These are phyloP conservation scores for Dactylellina parvicollis DNA, from an alignment of 2,329 filamentous ascomycete genomes.

Conservation along the genomic window DNA sequence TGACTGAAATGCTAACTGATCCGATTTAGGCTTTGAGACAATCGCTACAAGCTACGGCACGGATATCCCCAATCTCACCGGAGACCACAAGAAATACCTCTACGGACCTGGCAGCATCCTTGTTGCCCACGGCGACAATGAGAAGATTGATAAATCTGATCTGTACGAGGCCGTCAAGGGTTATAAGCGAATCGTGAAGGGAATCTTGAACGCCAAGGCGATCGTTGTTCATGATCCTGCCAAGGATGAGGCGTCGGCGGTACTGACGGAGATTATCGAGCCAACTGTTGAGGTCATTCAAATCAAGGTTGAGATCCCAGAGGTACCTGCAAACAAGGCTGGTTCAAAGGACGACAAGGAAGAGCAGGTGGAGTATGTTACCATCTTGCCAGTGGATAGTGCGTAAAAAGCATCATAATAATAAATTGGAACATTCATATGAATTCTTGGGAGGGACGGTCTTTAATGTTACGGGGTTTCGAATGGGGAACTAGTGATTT, in stretches of 20 bases:
- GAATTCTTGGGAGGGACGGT: neutral
- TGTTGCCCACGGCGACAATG: constrained; percentile 86
- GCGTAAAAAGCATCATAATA: neutral
- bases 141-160: constrained; percentile 78
- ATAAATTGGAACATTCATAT: neutral
- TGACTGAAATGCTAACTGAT: neutral
- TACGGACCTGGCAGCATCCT: constrained; percentile 77
- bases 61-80: constrained; percentile 80
- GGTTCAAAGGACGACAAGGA: constrained; percentile 18
- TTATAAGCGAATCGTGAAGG: constrained; percentile 75
- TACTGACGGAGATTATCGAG: neutral
- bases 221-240: constrained; percentile 27
- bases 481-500: neutral
- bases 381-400: constrained; percentile 35
- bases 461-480: neutral
- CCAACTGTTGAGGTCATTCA: constrained; percentile 11
- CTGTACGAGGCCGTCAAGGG: constrained; percentile 81
- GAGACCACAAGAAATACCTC: constrained; percentile 73
- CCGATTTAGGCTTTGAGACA: constrained; percentile 74
- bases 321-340: constrained; percentile 24
- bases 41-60: constrained; percentile 92
- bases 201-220: constrained; percentile 43
- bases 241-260: constrained; percentile 7
- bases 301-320: constrained; percentile 22
- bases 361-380: constrained; percentile 41